Percentiles rank a stretch among this genome's conserved stretches.
These are phyloP conservation scores for Candida xiaguanensis DNA, from an alignment of 805 yeast genomes.

Conservation along the genomic window DNA sequence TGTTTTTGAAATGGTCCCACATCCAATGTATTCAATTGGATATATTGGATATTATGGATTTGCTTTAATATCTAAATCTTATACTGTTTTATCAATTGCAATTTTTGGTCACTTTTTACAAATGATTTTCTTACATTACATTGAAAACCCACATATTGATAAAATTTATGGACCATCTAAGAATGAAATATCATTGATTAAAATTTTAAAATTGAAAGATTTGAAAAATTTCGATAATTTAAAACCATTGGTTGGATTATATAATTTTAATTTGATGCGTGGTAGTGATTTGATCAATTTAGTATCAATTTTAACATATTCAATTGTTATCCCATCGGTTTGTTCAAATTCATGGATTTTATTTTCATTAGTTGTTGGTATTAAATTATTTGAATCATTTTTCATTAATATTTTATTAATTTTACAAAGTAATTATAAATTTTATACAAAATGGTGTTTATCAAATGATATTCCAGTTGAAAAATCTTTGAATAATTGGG, in stretches of 20 bases:
- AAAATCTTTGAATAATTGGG: constrained; percentile 72
- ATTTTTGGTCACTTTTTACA: constrained; percentile 73
- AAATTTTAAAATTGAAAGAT: constrained; percentile 46
- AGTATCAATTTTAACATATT: constrained; percentile 37
- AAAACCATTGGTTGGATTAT: constrained; percentile 55
- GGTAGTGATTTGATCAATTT: constrained; percentile 57
- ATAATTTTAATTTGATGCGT: constrained; percentile 61
- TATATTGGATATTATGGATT: constrained; percentile 85
- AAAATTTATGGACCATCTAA: constrained; percentile 61
- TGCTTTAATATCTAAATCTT: constrained; percentile 72
- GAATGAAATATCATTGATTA: constrained; percentile 33
- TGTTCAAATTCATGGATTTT: constrained; percentile 20
- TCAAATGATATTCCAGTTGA: constrained; percentile 61
- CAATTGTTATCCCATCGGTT: constrained; percentile 40
- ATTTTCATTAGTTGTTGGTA: constrained; percentile 39
- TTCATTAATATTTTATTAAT: constrained; percentile 50
- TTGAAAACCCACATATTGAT: constrained; percentile 85
- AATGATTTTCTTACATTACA: constrained; percentile 67
- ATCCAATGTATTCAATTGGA: constrained; percentile 90
- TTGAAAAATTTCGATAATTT: constrained; percentile 38
- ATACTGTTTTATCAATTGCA: constrained; percentile 65
- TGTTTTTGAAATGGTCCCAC: constrained; percentile 85
- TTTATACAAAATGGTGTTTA: constrained; percentile 62
- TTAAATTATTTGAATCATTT: constrained; percentile 49
- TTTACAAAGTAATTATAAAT: constrained; percentile 56